Conservation (phyloP, 2,329 filamentous ascomycete genomes). For the Hypoxylon sp. region DNA sequence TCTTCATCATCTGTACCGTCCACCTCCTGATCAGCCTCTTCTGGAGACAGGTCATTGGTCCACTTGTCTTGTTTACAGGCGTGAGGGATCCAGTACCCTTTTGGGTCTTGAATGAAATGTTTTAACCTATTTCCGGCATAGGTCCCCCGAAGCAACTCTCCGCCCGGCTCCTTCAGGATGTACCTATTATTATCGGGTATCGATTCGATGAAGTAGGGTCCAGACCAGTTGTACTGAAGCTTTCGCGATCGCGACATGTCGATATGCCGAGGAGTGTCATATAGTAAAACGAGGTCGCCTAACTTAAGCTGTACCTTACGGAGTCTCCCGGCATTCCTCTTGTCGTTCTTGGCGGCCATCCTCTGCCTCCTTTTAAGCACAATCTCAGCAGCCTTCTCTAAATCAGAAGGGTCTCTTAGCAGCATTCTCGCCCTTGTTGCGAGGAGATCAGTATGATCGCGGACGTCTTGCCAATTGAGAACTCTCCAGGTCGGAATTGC, state of each 20-base stretch:
- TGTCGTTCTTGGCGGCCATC: not conserved
- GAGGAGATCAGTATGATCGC: not conserved
- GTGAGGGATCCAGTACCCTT: not conserved
- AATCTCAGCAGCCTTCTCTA: not conserved
- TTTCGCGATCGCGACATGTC: not conserved
- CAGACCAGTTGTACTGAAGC: not conserved
- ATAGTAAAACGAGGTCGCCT: not conserved
- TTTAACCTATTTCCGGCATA: not conserved
- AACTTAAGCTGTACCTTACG: not conserved
- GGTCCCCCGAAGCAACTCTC: not conserved
- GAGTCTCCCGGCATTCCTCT: not conserved
- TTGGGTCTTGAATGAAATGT: not conserved
- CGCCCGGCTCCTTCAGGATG: not conserved
- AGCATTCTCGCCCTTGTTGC: not conserved
- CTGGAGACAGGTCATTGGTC: no score
- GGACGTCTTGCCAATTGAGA: not conserved
- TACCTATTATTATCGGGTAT: not conserved
- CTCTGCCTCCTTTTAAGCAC: not conserved
- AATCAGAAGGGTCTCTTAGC: not conserved
- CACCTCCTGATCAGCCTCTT: no score
- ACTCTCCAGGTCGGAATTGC: not conserved
- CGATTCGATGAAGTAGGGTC: not conserved
- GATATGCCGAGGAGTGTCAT: constrained; percentile 1
- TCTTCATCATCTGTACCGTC: no score
- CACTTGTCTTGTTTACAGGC: not conserved